Evolutionary conservation across 257 asterid genomes (phyloP), one percentile per base, ranked within the genome.

Genomic region (Cruciata laevipes): DNA sequence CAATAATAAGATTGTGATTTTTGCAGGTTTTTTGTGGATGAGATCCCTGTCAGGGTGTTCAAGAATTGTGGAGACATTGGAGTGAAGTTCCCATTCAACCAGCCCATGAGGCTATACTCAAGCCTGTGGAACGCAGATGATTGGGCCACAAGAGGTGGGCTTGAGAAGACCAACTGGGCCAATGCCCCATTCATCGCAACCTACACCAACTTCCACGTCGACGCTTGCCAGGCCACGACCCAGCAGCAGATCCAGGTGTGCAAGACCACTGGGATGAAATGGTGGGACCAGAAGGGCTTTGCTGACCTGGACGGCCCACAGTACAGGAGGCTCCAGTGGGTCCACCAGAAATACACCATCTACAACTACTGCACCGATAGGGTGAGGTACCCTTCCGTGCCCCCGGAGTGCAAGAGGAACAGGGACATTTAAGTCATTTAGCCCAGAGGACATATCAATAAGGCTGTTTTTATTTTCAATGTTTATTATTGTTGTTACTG

Each of bases 131-230:
- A 74, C 7, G 84, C 81, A 12, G 84, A 80, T 21, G 84, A 80
- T 35, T 80, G 84, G 84, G 84, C 84, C 3, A 80, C 84, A 27
- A 74, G 84, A 40, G 84, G 84, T 6, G 84, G 84, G 6, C 23
- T 74, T 25, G 81, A 80, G 60, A 80, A 80, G 40, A 80, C 81
- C 0, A 64, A 80, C 42, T 80, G 84, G 84, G 68, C 84, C 69
- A 74, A 76, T 5, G 84, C 84, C 7, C 84, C 84, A 4, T 76
- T 80, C 20, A 37, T 72, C 1, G 81, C 84, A 5, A 70, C 81
- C 7, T 80, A 80, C 75, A 76, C 79, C 0, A 70, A 79, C 9
- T 80, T 80, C 73, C 84, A 80, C 67, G 69, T 80, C 9, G 84
- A 80, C 5, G 81, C 77, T 3, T 80, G 84, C 31, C 69, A 63